Conservation (phyloP, 2,329 filamentous ascomycete species). For the Biscogniauxia mediterranea region DNA sequence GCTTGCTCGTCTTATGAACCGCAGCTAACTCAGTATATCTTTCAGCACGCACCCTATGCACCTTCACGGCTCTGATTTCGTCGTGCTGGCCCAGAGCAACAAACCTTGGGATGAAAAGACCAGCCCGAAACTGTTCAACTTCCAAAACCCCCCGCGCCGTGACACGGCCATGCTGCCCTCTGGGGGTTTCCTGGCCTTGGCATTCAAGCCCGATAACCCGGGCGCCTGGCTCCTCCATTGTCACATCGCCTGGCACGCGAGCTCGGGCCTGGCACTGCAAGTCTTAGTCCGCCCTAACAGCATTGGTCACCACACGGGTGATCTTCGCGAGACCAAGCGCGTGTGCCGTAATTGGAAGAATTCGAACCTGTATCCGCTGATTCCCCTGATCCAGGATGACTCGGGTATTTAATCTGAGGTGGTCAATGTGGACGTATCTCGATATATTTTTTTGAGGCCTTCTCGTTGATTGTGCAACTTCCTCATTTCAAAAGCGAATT, state of each 20-base stretch:
- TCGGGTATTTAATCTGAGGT: conserved; percentile 11
- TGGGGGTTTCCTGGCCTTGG: conserved; percentile 46
- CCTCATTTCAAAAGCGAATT: background rate
- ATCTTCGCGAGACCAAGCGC: conserved; percentile 10
- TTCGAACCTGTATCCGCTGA: conserved; percentile 1
- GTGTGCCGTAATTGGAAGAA: conserved; percentile 12
- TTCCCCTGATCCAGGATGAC: conserved; percentile 9
- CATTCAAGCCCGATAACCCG: conserved; percentile 50
- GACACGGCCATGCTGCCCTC: conserved; percentile 45
- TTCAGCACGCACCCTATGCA: conserved; percentile 44
- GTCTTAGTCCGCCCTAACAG: conserved; percentile 20
- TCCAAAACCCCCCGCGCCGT: conserved; percentile 33
- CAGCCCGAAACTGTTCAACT: conserved; percentile 10
- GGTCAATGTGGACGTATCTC: background rate
- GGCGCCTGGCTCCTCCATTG: conserved; percentile 35
- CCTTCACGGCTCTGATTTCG: conserved; percentile 52
- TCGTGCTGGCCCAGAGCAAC: conserved; percentile 36
- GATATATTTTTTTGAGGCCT: background rate
- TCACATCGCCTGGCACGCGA: conserved; percentile 30
- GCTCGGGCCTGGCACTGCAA: conserved; percentile 26
- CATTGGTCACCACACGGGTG: conserved; percentile 5
- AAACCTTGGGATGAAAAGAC: conserved; percentile 4
- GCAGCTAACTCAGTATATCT: background rate
- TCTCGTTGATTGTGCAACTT: background rate
- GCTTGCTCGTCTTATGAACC: background rate